phyloP scores from a whole-genome alignment of 257 asterid species.

The Mitragyna speciosa region DNA sequence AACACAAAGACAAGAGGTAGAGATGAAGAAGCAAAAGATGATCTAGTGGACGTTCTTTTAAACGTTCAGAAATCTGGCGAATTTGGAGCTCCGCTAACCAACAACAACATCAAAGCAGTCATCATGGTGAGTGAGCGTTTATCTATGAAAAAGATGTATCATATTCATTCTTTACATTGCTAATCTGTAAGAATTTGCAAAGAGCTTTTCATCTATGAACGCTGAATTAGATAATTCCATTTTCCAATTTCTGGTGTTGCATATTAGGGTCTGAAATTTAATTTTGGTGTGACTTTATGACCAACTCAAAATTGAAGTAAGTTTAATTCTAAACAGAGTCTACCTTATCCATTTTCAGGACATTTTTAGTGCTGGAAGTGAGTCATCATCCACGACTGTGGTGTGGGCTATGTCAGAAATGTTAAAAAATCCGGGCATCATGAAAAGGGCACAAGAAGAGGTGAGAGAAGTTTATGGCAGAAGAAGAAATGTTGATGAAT shows the following conservation, averaged over 20 bases:
- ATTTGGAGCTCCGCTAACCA: background rate
- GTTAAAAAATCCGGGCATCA: constrained; percentile 15
- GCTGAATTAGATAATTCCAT: too few relatives aligned
- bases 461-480: constrained; percentile 19
- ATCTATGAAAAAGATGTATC: too few relatives aligned
- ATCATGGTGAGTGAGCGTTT: background rate
- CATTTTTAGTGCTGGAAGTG: constrained; percentile 22
- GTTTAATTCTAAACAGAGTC: background rate
- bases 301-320: too few relatives aligned
- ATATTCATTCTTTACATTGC: background rate
- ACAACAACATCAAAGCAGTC: background rate
- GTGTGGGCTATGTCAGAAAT: constrained; percentile 25
- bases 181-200: background rate
- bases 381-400: constrained; percentile 18
- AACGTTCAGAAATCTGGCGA: background rate
- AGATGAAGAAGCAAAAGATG: background rate
- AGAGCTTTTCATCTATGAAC: background rate
- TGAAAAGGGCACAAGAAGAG: constrained; percentile 27
- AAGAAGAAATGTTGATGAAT: constrained; percentile 16
- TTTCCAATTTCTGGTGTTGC: too few relatives aligned
- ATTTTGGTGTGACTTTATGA: too few relatives aligned
- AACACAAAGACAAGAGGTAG: background rate
- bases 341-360: constrained; percentile 5
- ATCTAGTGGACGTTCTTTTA: background rate
- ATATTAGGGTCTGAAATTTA: too few relatives aligned